Conservation (phyloP, 306 rosid species). For the Sophora flavescens region DNA sequence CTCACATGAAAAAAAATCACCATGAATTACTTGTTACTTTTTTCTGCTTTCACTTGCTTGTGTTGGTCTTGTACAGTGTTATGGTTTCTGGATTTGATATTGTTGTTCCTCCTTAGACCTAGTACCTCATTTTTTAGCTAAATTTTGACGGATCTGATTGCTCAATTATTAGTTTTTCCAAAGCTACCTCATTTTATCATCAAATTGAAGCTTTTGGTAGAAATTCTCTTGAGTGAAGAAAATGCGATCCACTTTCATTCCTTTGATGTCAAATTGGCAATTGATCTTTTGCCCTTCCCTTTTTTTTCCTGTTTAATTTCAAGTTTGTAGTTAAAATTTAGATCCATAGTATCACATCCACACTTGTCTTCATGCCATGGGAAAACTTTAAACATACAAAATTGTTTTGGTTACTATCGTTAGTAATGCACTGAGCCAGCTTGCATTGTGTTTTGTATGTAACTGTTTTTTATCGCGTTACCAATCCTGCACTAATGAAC, state of each 20-base stretch:
- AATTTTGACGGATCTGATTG: slow-evolving; percentile 45
- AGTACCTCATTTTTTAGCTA: slow-evolving; percentile 27
- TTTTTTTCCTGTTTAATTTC: not conserved
- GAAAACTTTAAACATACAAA: not conserved
- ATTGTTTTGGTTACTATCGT: too few relatives aligned
- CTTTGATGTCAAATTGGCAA: not conserved
- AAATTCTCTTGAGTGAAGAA: slow-evolving; percentile 17
- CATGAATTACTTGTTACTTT: slow-evolving; percentile 20
- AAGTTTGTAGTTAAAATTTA: not conserved
- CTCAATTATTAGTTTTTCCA: slow-evolving; percentile 38
- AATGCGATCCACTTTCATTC: slow-evolving; percentile 16
- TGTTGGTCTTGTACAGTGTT: not conserved
- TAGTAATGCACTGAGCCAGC: not conserved
- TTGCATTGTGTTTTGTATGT: not conserved
- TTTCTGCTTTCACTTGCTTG: slow-evolving; percentile 37
- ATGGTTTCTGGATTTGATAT: slow-evolving; percentile 9
- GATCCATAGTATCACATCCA: slow-evolving; percentile 23
- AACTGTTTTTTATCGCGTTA: too few relatives aligned
- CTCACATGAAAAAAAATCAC: slow-evolving; percentile 40
- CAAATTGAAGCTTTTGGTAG: not conserved
- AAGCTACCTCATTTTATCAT: slow-evolving; percentile 24
- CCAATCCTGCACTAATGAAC: not conserved
- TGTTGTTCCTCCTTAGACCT: not conserved
- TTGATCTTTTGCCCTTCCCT: not conserved
- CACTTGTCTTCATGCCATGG: slow-evolving; percentile 29